phyloP scores from a whole-genome alignment of 768 basidiomycete genomes.

The Auricularia auricula-judae region DNA sequence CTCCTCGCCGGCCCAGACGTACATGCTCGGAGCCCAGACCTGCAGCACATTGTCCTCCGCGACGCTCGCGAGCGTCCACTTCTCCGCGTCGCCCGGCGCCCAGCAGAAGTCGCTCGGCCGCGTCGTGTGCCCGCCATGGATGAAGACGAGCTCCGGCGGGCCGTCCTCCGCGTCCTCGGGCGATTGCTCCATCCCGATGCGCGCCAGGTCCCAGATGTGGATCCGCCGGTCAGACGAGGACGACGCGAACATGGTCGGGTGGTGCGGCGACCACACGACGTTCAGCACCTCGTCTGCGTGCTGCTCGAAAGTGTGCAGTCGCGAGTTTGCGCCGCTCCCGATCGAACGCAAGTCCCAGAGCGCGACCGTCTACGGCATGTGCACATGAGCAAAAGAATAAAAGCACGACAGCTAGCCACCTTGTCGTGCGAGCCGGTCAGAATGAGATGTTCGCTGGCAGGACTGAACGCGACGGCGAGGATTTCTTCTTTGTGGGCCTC shows the following conservation, averaged over 20 bases:
- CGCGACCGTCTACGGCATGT: slow-evolving; percentile 55
- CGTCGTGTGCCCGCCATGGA: slow-evolving; percentile 90
- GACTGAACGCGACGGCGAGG: slow-evolving; percentile 83
- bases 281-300: slow-evolving; percentile 94
- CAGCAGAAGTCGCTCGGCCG: slow-evolving; percentile 91
- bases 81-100: slow-evolving; percentile 74
- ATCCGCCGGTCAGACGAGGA: slow-evolving; percentile 88
- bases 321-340: slow-evolving; percentile 38
- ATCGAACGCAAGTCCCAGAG: slow-evolving; percentile 75
- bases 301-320: slow-evolving; percentile 81
- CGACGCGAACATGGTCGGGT: slow-evolving; percentile 85
- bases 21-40: slow-evolving; percentile 96
- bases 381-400: not conserved
- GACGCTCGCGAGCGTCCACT: slow-evolving; percentile 78
- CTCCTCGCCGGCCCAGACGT: slow-evolving; percentile 86
- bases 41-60: slow-evolving; percentile 96
- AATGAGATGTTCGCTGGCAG: slow-evolving; percentile 63
- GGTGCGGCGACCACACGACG: slow-evolving; percentile 91
- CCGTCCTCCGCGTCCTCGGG: slow-evolving; percentile 99
- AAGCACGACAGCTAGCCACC: slow-evolving; percentile 30
- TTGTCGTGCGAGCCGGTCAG: slow-evolving; percentile 93
- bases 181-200: slow-evolving; percentile 91
- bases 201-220: slow-evolving; percentile 88
- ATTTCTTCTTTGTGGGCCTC: slow-evolving; percentile 90
- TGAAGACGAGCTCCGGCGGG: slow-evolving; percentile 89